phyloP scores from a whole-genome alignment of 148 eudicot genomes.

The Cornus suecica region DNA sequence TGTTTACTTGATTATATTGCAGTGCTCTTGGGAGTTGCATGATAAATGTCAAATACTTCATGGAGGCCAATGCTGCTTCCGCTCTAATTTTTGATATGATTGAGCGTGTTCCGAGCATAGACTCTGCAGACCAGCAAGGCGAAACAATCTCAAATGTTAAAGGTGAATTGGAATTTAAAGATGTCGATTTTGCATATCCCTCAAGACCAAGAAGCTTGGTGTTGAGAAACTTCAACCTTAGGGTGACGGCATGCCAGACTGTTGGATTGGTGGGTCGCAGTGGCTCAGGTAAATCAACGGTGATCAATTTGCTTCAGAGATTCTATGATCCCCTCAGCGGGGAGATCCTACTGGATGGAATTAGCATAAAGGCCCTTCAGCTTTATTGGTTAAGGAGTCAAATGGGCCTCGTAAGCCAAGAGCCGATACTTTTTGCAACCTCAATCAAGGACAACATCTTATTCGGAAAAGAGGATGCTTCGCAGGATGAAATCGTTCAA shows the following conservation, averaged over 20 bases:
- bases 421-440: constrained; percentile 23
- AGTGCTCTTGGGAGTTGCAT: constrained; percentile 12
- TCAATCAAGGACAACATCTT: constrained; percentile 23
- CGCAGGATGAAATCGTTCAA: constrained; percentile 7
- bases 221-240: constrained; percentile 15
- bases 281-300: constrained; percentile 23
- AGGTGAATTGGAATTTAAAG: constrained; percentile 17
- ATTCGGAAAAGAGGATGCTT: constrained; percentile 18
- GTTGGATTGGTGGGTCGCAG: constrained; percentile 24
- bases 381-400: constrained; percentile 20
- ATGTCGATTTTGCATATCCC: constrained; percentile 19
- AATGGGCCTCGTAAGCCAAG: constrained; percentile 25
- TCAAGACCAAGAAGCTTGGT: constrained; percentile 15
- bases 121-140: constrained; percentile 11
- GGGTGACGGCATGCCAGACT: constrained; percentile 6
- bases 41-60: constrained; percentile 6
- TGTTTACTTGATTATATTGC: background rate
- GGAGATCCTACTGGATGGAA: constrained; percentile 16
- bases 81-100: constrained; percentile 15
- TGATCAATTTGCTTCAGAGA: constrained; percentile 19
- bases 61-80: constrained; percentile 16
- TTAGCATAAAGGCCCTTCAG: constrained; percentile 1
- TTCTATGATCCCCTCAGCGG: constrained; percentile 19
- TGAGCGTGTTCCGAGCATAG: constrained; percentile 11
- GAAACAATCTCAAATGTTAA: background rate